Percentiles rank a stretch among this genome's conserved stretches.
Evolutionary conservation across 2,329 filamentous ascomycete genomes (phyloP).

Genomic region (Fusarium chlamydosporum): DNA sequence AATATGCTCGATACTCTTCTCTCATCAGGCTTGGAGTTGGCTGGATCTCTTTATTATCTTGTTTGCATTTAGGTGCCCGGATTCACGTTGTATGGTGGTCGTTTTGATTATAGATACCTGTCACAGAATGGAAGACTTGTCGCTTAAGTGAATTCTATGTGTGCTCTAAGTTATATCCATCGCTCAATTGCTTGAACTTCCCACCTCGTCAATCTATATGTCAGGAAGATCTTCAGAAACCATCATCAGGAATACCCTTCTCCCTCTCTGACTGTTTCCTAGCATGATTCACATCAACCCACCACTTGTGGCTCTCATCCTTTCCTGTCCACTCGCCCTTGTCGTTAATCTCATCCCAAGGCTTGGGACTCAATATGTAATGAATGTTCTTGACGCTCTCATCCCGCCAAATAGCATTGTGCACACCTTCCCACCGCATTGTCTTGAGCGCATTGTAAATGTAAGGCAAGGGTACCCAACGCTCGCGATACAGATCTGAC

Average conservation of each 20-base stretch:
- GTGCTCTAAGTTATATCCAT: not conserved
- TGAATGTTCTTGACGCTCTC: constrained; percentile 72
- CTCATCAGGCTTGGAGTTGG: constrained; percentile 38
- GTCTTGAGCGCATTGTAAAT: constrained; percentile 75
- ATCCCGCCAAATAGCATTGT: constrained; percentile 70
- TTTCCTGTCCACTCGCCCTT: constrained; percentile 61
- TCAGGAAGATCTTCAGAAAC: constrained; percentile 30
- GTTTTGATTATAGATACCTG: constrained; percentile 43
- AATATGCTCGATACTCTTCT: constrained; percentile 13
- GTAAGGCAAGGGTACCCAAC: constrained; percentile 72
- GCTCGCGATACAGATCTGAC: constrained; percentile 66
- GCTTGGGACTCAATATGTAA: constrained; percentile 73
- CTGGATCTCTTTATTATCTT: constrained; percentile 20
- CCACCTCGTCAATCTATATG: not conserved
- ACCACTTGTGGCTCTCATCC: constrained; percentile 69
- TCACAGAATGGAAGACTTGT: constrained; percentile 37
- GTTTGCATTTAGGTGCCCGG: constrained; percentile 7
- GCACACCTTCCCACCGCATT: constrained; percentile 66
- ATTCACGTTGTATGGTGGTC: constrained; percentile 2
- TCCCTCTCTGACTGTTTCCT: constrained; percentile 60
- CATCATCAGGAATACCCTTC: constrained; percentile 54
- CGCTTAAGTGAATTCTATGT: not conserved
- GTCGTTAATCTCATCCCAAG: constrained; percentile 68
- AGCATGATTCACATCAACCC: constrained; percentile 64
- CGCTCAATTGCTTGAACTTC: not conserved